phyloP scores from a whole-genome alignment of 2,329 filamentous ascomycete species.

The Fusarium setosum region DNA sequence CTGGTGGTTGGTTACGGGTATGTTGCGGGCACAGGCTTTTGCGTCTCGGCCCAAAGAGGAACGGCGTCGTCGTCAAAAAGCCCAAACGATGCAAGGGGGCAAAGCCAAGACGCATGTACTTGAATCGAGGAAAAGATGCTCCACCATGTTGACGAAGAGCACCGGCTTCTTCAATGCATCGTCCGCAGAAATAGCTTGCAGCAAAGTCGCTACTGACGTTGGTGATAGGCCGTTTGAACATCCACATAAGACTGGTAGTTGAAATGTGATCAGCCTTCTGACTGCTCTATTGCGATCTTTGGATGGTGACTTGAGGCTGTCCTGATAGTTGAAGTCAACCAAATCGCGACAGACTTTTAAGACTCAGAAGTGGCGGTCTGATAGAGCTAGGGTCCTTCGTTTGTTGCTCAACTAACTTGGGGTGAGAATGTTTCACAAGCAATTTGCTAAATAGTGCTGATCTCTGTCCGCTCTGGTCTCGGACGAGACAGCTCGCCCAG shows the following conservation, averaged over 20 bases:
- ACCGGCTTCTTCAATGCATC: neutral
- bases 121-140: neutral
- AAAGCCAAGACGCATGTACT: neutral
- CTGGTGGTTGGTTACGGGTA: constrained; percentile 15
- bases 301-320: neutral
- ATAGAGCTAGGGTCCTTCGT: neutral
- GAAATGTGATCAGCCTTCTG: neutral
- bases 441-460: constrained; percentile 10
- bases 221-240: neutral
- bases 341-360: neutral
- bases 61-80: neutral
- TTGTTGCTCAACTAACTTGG: neutral
- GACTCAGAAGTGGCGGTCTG: constrained; percentile 27
- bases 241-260: neutral
- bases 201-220: neutral
- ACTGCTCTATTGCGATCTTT: neutral
- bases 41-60: neutral
- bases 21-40: neutral
- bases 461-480: neutral
- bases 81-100: neutral
- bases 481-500: neutral
- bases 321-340: neutral
- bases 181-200: constrained; percentile 3
- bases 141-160: neutral
- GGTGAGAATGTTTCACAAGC: constrained; percentile 12